Base-by-base conservation (phyloP, 352 stramenopile genomes). In the Pythium myriotylum region DNA sequence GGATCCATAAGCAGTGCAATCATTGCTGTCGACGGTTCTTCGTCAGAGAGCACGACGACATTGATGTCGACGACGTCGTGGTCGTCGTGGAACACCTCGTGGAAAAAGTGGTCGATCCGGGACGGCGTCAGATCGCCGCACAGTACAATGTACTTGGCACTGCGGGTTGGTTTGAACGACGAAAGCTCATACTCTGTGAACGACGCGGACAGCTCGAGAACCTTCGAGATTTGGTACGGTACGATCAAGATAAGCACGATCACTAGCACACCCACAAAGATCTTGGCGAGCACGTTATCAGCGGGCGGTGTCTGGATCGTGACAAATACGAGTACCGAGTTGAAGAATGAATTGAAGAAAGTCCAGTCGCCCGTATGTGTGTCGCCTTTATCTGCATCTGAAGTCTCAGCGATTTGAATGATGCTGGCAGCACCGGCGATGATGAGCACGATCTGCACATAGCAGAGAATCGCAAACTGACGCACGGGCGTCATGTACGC, bases 311-410 rank as follows among this genome's bases (percentile, higher is more conserved):
- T 91, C 55, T 92, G 79, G 57, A 95, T 95, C 13, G 86, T 92
- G 43, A 95, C 86, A 20, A 95, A 95, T 17, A 91, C 84, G 58
- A 95, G 83, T 8, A 95, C 78, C 20, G 86, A 95, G 54, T 95
- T 95, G 76, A 95, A 95, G 46, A 91, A 92, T 22, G 86, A 74
- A 57, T 93, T 93, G 71, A 95, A 95, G 52, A 92, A 95, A 2
- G 86, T 95, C 86, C 86, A 95, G 48, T 95, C 84, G 37, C 85
- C 85, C 4, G 75, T 65, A 24, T 88, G 74, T 27, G 85, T 89
- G 9, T 79, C 75, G 27, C 50, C 68, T 24, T 72, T 37, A 58
- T 73, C 41, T 7, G 64, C 75, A 58, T 89, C 80, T 64, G 87
- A 89, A 2, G 86, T 94, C 70, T 94, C 86, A 13, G 86, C 83